Conservation (phyloP, 345 rosid species). For the Populus pruinosa region DNA sequence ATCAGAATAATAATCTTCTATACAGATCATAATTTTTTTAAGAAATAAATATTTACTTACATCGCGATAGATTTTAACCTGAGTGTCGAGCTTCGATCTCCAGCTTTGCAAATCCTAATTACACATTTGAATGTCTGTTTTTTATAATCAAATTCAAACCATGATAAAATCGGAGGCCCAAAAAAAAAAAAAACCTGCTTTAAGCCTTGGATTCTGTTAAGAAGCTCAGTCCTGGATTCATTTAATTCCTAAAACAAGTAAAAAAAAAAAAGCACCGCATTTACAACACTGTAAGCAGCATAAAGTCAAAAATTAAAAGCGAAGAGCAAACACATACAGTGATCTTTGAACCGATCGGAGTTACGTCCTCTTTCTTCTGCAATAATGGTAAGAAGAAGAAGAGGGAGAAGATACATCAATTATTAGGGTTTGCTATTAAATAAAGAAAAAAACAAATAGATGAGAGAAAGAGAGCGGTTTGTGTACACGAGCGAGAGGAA, state of each 20-base stretch:
- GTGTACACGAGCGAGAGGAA: constrained; percentile 43
- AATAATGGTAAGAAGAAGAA: background rate
- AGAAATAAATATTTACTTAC: constrained; percentile 31
- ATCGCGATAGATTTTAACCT: constrained; percentile 78
- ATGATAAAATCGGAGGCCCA: background rate
- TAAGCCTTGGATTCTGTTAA: constrained; percentile 74
- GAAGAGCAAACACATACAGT: constrained; percentile 34
- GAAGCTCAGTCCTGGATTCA: constrained; percentile 83
- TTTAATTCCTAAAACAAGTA: constrained; percentile 56
- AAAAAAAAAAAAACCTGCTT: constrained; percentile 52
- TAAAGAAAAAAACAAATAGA: background rate
- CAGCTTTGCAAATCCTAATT: constrained; percentile 88
- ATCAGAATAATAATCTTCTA: too few relatives aligned
- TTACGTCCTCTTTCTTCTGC: constrained; percentile 71
- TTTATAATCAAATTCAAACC: background rate
- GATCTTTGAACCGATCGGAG: constrained; percentile 63
- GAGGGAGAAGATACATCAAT: background rate
- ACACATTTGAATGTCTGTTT: background rate
- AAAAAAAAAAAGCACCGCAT: background rate
- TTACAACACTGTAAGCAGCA: background rate
- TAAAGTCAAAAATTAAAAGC: background rate
- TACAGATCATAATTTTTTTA: background rate
- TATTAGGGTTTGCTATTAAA: background rate
- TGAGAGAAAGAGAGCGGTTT: constrained; percentile 15
- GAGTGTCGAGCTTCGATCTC: constrained; percentile 89